Percentiles rank a stretch among this genome's conserved stretches.
phyloP scores from a whole-genome alignment of 345 rosid genomes.

The Camelina laxa region DNA sequence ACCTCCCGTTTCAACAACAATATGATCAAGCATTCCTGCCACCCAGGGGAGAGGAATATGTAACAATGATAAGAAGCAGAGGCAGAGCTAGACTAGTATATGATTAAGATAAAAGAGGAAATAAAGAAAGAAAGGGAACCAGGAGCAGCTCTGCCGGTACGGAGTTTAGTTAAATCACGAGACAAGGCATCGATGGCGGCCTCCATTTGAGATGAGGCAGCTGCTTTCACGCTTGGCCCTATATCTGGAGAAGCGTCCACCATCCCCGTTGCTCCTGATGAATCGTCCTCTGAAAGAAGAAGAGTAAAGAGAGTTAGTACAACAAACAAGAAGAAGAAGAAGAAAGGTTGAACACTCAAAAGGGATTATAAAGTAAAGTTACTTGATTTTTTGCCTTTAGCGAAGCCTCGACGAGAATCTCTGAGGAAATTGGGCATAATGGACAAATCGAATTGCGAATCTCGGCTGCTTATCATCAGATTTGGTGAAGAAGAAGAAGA shows the following conservation, averaged over 20 bases:
- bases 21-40: constrained; percentile 67
- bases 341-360: too few species aligned
- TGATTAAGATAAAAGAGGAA: too few species aligned
- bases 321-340: too few species aligned
- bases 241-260: constrained; percentile 61
- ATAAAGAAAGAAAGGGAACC: constrained; percentile 42
- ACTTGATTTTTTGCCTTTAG: constrained; percentile 82
- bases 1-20: constrained; percentile 76
- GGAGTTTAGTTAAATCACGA: constrained; percentile 72
- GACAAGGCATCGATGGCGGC: constrained; percentile 81
- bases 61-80: too few species aligned
- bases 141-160: constrained; percentile 91
- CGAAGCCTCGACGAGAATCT: constrained; percentile 67
- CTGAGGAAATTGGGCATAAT: constrained; percentile 42
- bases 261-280: constrained; percentile 47
- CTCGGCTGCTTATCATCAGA: constrained; percentile 22
- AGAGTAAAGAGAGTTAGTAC: too few species aligned
- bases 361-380: neutral
- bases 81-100: too few species aligned
- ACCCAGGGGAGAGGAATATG: too few species aligned
- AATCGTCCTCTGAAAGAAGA: constrained; percentile 63
- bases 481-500: constrained; percentile 26
- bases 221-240: constrained; percentile 70
- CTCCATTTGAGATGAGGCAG: constrained; percentile 82
- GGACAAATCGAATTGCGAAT: constrained; percentile 14